Conservation (phyloP, 2,329 filamentous ascomycete species). For the Diaporthe ampelina region DNA sequence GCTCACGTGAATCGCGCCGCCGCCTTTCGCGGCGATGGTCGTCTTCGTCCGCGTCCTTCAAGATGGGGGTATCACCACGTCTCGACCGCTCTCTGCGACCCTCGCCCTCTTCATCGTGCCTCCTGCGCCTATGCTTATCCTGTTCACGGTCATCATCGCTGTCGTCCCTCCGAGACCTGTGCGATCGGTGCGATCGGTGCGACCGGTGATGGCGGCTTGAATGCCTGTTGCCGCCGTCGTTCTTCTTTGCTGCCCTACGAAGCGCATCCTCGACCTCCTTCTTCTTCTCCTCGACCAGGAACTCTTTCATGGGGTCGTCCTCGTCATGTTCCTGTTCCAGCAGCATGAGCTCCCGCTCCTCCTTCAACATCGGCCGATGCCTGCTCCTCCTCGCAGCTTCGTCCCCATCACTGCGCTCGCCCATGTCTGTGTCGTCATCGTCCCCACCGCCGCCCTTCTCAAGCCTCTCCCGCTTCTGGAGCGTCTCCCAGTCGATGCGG, state of each 20-base stretch:
- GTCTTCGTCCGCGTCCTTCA: conserved; percentile 43
- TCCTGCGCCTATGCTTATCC: conserved; percentile 46
- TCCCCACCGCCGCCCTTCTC: conserved; percentile 54
- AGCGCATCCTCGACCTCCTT: conserved; percentile 84
- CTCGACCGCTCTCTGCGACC: conserved; percentile 51
- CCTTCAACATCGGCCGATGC: conserved; percentile 76
- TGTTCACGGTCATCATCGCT: conserved; percentile 42
- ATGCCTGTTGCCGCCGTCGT: conserved; percentile 61
- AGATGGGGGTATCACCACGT: conserved; percentile 53
- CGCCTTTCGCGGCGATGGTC: conserved; percentile 40
- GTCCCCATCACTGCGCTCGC: conserved; percentile 60
- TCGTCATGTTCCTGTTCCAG: conserved; percentile 88
- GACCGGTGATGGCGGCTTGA: conserved; percentile 56
- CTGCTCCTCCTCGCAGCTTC: conserved; percentile 56
- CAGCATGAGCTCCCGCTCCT: conserved; percentile 84
- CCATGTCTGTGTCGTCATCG: conserved; percentile 62
- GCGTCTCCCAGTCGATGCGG: conserved; percentile 71
- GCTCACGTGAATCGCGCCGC: conserved; percentile 48
- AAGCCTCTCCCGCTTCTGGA: conserved; percentile 65
- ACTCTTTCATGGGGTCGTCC: conserved; percentile 97
- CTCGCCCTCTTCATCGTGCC: conserved; percentile 38
- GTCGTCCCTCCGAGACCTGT: conserved; percentile 54
- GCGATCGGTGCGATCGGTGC: conserved; percentile 63
- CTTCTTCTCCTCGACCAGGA: conserved; percentile 90
- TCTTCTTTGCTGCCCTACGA: conserved; percentile 65